Evolutionary conservation across 202 grass and related monocot genomes (phyloP).

Genomic region (Eragrostis tef): DNA sequence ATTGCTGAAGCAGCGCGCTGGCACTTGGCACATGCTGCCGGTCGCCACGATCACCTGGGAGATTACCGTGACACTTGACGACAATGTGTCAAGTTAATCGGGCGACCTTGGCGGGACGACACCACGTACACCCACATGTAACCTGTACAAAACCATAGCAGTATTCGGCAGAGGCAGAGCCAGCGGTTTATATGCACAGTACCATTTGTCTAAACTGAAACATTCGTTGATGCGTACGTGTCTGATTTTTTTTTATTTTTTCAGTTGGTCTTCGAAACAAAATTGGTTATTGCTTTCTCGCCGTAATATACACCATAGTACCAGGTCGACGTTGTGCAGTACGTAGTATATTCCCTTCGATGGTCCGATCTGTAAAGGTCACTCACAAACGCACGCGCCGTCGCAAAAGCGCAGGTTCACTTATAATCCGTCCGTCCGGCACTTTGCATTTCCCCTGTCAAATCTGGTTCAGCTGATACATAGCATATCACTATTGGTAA

Average conservation of each 20-base stretch:
- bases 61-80: background rate
- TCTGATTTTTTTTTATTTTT: background rate
- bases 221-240: background rate
- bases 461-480: constrained; percentile 8
- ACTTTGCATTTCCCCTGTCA: constrained; percentile 2
- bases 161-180: background rate
- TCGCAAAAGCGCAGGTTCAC: constrained; percentile 8
- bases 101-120: background rate
- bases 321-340: background rate
- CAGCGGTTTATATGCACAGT: background rate
- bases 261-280: background rate
- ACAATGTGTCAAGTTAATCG: background rate
- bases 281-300: constrained; percentile 9
- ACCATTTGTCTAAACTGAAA: background rate
- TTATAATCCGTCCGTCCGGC: background rate
- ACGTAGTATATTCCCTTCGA: constrained; percentile 36
- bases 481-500: too few species aligned
- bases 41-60: background rate
- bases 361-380: constrained; percentile 41
- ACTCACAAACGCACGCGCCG: constrained; percentile 12
- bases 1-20: background rate
- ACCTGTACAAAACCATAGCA: background rate
- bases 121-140: constrained; percentile 11
- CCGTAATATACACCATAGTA: background rate
- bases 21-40: background rate